Evolutionary conservation across 202 grass and related monocot genomes (phyloP).

Genomic region (Eragrostis tef): DNA sequence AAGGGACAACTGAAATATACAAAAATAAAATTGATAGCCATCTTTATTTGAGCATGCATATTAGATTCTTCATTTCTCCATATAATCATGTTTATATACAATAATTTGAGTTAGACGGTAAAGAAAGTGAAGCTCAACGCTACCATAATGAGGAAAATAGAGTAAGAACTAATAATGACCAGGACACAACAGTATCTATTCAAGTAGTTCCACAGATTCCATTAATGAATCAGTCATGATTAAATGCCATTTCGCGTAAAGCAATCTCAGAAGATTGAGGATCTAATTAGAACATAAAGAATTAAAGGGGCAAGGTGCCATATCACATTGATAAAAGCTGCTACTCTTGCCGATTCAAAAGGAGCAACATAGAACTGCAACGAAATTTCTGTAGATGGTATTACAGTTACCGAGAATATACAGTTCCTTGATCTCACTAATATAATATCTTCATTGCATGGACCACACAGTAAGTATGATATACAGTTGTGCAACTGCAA

Average conservation of each 20-base stretch:
- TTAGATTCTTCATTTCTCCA: too few species aligned
- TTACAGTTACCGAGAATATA: constrained; percentile 6
- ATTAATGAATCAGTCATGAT: constrained; percentile 9
- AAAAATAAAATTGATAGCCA: too few species aligned
- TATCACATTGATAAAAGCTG: constrained; percentile 16
- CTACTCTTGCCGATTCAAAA: not conserved
- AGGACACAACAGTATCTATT: not conserved
- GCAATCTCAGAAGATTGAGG: constrained; percentile 22
- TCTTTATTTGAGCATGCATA: too few species aligned
- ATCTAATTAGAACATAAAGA: not conserved
- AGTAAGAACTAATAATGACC: constrained; percentile 20
- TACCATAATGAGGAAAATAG: not conserved
- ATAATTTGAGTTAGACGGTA: too few species aligned
- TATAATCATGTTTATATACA: too few species aligned
- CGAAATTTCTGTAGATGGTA: not conserved
- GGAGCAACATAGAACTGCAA: not conserved
- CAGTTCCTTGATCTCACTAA: not conserved
- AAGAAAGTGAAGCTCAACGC: not conserved
- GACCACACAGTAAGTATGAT: constrained; percentile 1
- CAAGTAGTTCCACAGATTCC: not conserved
- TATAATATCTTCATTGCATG: constrained; percentile 4
- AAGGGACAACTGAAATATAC: constrained; percentile 17
- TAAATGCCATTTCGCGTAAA: constrained; percentile 6
- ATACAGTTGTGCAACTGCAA: constrained; percentile 12
- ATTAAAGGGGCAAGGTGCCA: not conserved